phyloP scores from a whole-genome alignment of 352 stramenopile genomes.

The Globisporangium abappressorium region DNA sequence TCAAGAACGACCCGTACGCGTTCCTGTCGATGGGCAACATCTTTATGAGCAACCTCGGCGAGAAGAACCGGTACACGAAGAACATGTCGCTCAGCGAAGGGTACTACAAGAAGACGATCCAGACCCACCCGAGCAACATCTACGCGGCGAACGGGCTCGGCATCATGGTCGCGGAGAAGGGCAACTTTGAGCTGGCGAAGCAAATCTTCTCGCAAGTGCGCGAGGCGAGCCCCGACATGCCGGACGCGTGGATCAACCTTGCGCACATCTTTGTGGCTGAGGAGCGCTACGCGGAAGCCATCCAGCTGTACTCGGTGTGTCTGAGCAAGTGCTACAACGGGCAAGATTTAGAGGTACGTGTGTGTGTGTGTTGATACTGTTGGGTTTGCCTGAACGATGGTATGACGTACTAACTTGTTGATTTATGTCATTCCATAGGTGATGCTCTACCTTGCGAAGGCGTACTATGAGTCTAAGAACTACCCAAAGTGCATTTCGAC shows the following conservation, averaged over 20 bases:
- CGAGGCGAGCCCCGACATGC: constrained; percentile 94
- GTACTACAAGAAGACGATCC: constrained; percentile 96
- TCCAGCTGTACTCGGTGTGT: constrained; percentile 95
- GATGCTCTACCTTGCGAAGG: constrained; percentile 83
- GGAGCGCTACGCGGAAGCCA: constrained; percentile 94
- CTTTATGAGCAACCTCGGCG: constrained; percentile 97
- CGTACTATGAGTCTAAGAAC: constrained; percentile 89
- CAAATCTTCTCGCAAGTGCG: constrained; percentile 96
- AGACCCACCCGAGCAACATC: constrained; percentile 92
- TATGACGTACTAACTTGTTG: constrained; percentile 1
- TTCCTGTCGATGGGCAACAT: constrained; percentile 97
- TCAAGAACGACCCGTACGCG: constrained; percentile 96
- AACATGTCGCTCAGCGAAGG: constrained; percentile 93
- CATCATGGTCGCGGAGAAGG: constrained; percentile 97
- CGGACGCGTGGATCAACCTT: constrained; percentile 96
- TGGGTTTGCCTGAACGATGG: neutral
- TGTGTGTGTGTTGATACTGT: neutral
- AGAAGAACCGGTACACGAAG: constrained; percentile 94
- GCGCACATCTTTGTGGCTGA: constrained; percentile 96
- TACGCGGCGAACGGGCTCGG: constrained; percentile 97
- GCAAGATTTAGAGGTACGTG: constrained; percentile 63
- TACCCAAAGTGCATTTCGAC: constrained; percentile 86
- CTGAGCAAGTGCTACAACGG: constrained; percentile 89
- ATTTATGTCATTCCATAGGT: constrained; percentile 23
- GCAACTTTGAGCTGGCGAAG: constrained; percentile 94